These are phyloP conservation scores for Cinchona pubescens DNA, from an alignment of 257 asterid genomes.

Conservation along the genomic window DNA sequence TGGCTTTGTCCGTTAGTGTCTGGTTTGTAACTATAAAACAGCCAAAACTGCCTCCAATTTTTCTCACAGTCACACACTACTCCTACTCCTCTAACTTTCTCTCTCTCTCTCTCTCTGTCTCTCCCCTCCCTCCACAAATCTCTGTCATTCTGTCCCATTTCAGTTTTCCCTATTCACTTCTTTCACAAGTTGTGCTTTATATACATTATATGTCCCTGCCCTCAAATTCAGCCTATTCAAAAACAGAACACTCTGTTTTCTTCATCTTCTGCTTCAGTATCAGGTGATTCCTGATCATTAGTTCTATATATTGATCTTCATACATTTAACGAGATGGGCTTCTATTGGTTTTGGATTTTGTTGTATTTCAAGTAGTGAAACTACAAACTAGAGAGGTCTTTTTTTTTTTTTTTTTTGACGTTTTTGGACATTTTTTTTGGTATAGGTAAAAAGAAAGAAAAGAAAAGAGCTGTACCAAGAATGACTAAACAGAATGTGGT, in stretches of 20 bases:
- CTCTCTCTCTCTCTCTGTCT: constrained; percentile 7
- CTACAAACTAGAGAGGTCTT: not conserved
- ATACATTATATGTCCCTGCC: constrained; percentile 5
- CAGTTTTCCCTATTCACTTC: constrained; percentile 2
- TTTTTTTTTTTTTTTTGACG: not conserved
- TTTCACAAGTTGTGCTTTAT: not conserved
- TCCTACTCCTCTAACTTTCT: constrained; percentile 15
- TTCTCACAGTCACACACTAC: constrained; percentile 29
- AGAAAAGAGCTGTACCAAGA: too few relatives aligned
- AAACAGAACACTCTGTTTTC: constrained; percentile 26
- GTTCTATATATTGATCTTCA: not conserved
- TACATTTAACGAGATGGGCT: not conserved
- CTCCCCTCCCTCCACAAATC: not conserved
- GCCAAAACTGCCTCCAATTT: constrained; percentile 41
- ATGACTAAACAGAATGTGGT: constrained; percentile 69
- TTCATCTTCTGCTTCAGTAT: not conserved
- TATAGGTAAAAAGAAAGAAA: not conserved
- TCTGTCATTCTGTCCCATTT: constrained; percentile 15
- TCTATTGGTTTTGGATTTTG: not conserved
- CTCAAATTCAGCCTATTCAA: constrained; percentile 9
- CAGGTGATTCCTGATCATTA: not conserved
- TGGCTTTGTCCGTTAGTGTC: constrained; percentile 46
- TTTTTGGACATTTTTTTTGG: not conserved
- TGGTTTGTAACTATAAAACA: constrained; percentile 54
- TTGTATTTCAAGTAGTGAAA: not conserved